Evolutionary conservation across 139 green algal species (phyloP), one percentile per base, ranked within the genome.

Genomic region (Chlorella sp.): DNA sequence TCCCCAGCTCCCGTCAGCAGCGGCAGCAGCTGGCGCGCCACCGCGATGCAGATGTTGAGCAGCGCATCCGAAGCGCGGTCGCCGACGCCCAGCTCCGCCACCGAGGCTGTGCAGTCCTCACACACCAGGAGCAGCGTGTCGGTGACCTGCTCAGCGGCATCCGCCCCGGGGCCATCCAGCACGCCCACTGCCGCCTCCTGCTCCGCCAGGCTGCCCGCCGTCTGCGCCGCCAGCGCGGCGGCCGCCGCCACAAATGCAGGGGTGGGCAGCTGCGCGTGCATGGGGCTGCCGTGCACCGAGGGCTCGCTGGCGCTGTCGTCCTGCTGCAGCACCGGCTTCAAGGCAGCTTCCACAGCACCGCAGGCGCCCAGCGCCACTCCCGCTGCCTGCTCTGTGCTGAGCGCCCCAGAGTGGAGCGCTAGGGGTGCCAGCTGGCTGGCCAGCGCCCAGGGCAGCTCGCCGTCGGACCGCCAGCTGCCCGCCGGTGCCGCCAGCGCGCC

Each of bases 271-370:
- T 68, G 47, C 1, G 63, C n/a, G 41, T 82, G 78, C 32, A 30
- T 32, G 7, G 63, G 63, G 78, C 78, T 84, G 64, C 41, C 63
- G 6, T 67, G 63, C 30, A 34, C 32, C 0, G 56, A 68, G 3
- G 47, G 28, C 21, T 78, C 47, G 32, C 56, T 63, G 80, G 28
- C 67, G 81, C 47, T 71, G 32, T 78, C 80, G 17, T 78, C 80
- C 13, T 64, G 82, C 38, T 62, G 71, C 57, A 81, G 82, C 47
- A 86, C 30, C n/a, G 82, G 82, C 20, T 30, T 28, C 69, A 86
- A 39, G 38, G 62, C 56, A 7, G 21, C 34, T 0, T 86, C 82
- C 0, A 86, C n/a, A 4, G 82, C 72, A 16, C 13, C 16, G 57
- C 72, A 76, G 2, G 82, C 82, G 0, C 57, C 82, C 38, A 65